Conservation (phyloP, 805 yeast species). For the Metschnikowia lachancei region DNA sequence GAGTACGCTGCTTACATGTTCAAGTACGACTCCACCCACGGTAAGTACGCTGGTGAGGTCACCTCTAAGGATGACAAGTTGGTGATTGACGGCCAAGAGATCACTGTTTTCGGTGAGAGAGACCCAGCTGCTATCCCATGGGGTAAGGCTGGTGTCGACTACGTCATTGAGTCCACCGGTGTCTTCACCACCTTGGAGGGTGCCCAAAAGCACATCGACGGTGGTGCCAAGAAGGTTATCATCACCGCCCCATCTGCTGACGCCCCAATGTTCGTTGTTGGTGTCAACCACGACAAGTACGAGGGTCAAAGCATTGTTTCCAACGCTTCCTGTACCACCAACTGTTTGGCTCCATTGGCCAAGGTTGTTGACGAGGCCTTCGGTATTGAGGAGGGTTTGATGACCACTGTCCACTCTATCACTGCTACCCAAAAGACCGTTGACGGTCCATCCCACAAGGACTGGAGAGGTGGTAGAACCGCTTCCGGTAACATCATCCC, state of each 20-base stretch:
- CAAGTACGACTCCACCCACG: conserved; percentile 94
- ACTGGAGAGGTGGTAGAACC: conserved; percentile 98
- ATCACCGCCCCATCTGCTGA: conserved; percentile 93
- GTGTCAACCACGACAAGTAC: conserved; percentile 83
- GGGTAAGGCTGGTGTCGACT: conserved; percentile 79
- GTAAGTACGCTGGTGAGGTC: conserved; percentile 77
- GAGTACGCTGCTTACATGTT: conserved; percentile 94
- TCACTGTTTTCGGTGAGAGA: conserved; percentile 71
- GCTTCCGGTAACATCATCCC: conserved; percentile 95
- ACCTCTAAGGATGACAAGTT: conserved; percentile 53
- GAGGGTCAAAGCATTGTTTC: conserved; percentile 75
- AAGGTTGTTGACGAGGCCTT: conserved; percentile 82
- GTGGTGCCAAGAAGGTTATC: conserved; percentile 93
- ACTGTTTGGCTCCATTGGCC: conserved; percentile 93
- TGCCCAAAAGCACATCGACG: conserved; percentile 80
- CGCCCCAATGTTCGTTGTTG: conserved; percentile 93
- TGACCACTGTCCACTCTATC: conserved; percentile 95
- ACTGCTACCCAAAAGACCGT: conserved; percentile 96
- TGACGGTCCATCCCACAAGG: conserved; percentile 96
- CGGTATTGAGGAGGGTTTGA: conserved; percentile 87
- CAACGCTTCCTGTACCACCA: conserved; percentile 94
- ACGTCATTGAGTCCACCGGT: conserved; percentile 92
- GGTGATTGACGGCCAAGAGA: conserved; percentile 65
- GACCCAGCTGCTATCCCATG: conserved; percentile 88
- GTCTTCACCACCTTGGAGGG: conserved; percentile 81